Percentiles rank a stretch among this genome's conserved stretches.
phyloP scores from a whole-genome alignment of 345 rosid genomes.

The Corchorus capsularis region DNA sequence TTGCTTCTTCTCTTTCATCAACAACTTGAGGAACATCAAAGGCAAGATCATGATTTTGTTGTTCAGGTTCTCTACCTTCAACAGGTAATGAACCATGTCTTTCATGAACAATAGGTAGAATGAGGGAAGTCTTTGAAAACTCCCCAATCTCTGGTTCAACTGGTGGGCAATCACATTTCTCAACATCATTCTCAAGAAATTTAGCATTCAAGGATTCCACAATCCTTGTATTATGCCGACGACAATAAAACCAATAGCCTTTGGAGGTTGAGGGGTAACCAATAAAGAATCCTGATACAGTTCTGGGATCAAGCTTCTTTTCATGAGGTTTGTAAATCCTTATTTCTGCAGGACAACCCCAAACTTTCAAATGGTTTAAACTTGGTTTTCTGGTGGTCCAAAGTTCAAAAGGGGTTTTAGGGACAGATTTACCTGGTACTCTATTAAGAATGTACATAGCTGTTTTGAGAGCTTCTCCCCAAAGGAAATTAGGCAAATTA shows the following conservation, averaged over 20 bases:
- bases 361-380: background rate
- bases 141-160: no score
- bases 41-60: no score
- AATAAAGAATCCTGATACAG: background rate
- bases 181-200: background rate
- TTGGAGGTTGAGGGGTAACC: background rate
- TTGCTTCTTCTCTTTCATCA: no score
- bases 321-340: background rate
- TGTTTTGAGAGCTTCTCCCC: background rate
- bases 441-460: background rate
- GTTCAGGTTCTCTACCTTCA: no score
- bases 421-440: background rate
- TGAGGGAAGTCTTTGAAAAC: no score
- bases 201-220: background rate
- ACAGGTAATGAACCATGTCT: no score
- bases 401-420: background rate
- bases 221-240: background rate
- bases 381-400: background rate
- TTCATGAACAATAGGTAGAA: no score
- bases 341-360: background rate
- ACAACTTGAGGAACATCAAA: no score
- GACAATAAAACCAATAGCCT: constrained; percentile 6
- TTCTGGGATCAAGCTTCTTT: background rate
- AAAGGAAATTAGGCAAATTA: background rate
- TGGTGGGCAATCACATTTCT: no score